phyloP scores from a whole-genome alignment of 1,284 basidiomycete species.

The Ganoderma resinaceum region DNA sequence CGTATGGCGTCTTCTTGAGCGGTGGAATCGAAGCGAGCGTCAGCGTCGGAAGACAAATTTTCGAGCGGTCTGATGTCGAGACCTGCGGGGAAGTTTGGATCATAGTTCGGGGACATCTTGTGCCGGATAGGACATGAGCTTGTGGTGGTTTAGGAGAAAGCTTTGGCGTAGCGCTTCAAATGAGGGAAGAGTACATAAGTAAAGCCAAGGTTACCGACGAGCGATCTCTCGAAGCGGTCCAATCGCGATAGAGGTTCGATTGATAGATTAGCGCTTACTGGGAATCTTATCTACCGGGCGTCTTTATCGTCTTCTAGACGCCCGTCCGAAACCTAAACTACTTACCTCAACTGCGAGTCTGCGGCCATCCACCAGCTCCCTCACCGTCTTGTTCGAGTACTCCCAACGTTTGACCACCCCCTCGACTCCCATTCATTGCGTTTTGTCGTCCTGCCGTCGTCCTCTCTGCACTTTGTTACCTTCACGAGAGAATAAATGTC shows the following conservation, averaged over 20 bases:
- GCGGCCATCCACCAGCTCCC: neutral
- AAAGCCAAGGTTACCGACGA: too few species aligned
- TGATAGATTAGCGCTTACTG: slow-evolving; percentile 12
- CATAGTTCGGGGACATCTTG: slow-evolving; percentile 16
- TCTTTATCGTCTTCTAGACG: neutral
- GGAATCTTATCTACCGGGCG: slow-evolving; percentile 16
- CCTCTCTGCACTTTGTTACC: neutral
- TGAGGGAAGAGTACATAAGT: neutral
- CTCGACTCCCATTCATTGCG: neutral
- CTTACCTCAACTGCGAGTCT: too few species aligned
- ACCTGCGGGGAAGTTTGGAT: slow-evolving; percentile 39
- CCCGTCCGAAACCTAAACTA: too few species aligned
- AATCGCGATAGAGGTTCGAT: slow-evolving; percentile 22
- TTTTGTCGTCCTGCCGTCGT: neutral
- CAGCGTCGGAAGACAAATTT: slow-evolving; percentile 19
- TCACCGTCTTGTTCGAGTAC: neutral
- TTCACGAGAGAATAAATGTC: neutral
- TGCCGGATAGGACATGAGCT: neutral
- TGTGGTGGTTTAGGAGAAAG: slow-evolving; percentile 5
- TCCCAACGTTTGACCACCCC: too few species aligned
- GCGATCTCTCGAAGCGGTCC: slow-evolving; percentile 10
- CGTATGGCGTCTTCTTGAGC: slow-evolving; percentile 69
- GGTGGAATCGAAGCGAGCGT: slow-evolving; percentile 47
- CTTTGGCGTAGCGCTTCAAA: neutral
- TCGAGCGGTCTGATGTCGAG: slow-evolving; percentile 37